Evolutionary conservation across 352 stramenopile species (phyloP), one percentile per base, ranked within the genome.

Genomic region (Globisporangium yorkense): DNA sequence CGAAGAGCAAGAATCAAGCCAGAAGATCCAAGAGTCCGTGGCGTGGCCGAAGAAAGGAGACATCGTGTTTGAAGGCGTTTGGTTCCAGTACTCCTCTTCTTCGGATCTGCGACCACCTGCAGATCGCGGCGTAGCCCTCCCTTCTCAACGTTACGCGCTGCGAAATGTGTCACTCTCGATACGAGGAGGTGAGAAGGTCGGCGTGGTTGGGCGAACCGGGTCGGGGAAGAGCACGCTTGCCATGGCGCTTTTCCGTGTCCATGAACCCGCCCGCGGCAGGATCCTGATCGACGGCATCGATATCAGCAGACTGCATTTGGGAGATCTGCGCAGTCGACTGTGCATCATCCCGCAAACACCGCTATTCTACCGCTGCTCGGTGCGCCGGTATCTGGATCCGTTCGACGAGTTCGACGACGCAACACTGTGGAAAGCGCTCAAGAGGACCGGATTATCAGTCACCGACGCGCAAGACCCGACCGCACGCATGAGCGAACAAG

Each of bases 361-460:
- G 37, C 75, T 98, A 7, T 74, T 98, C 54, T 98, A 98, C 61
- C 81, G 74, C 12, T 95, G 95, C 27, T 94, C 80, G 9, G 75
- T 98, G 41, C 82, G 91, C 18, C 83, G 74, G 31, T 98, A 98
- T 67, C 62, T 98, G 9, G 93, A 98, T 66, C 94, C 92, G 40
- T 97, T 96, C 43, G 20, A 75, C 29, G 65, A 92, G 54, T 92
- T 86, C 60, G 74, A 65, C 20, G 88, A 97, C 55, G 70, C 75
- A 5, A 45, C 62, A 3, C 51, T 88, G 40, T 80, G 80, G 52
- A 45, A 64, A n/a, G 76, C 68, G 31, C 57, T 88, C 50, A 60
- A 66, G 51, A 59, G 63, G 39, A 75, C 72, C 35, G 67, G 75
- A 37, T 62, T 88, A 15, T 40, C 35, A 15, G 8, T 40, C 35